Evolutionary conservation across 306 rosid species (phyloP), one percentile per base, ranked within the genome.

Genomic region (Betula pendula): DNA sequence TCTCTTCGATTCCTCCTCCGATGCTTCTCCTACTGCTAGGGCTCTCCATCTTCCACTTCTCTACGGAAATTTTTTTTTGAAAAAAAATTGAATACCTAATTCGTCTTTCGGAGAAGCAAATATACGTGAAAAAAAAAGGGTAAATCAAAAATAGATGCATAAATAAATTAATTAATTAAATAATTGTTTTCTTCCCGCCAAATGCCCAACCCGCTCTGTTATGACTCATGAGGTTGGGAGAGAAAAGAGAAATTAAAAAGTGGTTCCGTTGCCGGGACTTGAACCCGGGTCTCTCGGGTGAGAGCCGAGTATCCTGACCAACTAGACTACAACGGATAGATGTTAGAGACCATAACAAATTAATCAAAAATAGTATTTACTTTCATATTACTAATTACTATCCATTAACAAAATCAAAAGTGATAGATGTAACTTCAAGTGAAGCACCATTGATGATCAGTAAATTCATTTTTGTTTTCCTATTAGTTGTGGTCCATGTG

Each of bases 1-100:
- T 90, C 70, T 87, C 97, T 75, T 89, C 95, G 10, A 90, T 56
- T 19, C 75, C 90, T 67, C 84, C 84, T 42, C 77, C 53, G 40
- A 45, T 55, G 70, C 63, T 81, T 82, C 86, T 81, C 65, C 76
- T 44, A 31, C 27, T 38, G 77, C 71, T 73, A 75, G 81, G 81
- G 79, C 52, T 85, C 75, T 81, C 83, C 97, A 89, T 91, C 42
- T 31, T 77, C 49, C 38, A 60, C 68, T 52, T 14, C 14, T 16
- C 67, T 42, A 14, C 24, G 8, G 44, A 6, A 16, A 35, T 29
- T 29, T 29, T 29, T 29, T 29, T 29, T 29, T 29, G 5, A 2
- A 35, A 33, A 33, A 33, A 9, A 56, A 49, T 63, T 35, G 48
- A 72, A 77, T 60, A 79, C 81, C 79, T 73, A 65, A 66, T 31